Percentiles rank a stretch among this genome's conserved stretches.
phyloP scores from a whole-genome alignment of 257 asterid species.

The Penstemon barbatus region DNA sequence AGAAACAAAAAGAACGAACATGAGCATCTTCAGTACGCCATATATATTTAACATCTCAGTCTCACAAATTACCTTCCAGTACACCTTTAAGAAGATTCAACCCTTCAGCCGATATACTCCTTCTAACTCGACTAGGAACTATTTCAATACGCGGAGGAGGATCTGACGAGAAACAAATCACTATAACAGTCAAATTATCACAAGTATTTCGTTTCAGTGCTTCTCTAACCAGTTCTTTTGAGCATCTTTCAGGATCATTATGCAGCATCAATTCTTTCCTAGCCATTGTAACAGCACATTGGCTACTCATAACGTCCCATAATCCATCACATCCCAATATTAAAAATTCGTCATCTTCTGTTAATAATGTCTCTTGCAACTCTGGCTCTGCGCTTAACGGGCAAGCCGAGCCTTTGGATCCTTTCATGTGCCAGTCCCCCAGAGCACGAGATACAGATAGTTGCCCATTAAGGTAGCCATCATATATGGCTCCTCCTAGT shows the following conservation, averaged over 20 bases:
- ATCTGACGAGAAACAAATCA: conserved; percentile 80
- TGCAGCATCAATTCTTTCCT: conserved; percentile 87
- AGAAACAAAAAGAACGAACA: not conserved
- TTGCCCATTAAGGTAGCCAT: conserved; percentile 89
- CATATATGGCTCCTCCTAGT: conserved; percentile 85
- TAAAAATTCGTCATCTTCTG: conserved; percentile 87
- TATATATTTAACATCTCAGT: not conserved
- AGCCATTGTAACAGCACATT: conserved; percentile 80
- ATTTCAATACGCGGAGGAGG: conserved; percentile 81
- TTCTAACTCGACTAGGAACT: conserved; percentile 47
- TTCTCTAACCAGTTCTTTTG: conserved; percentile 78
- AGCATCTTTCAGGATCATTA: conserved; percentile 85
- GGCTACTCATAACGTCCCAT: conserved; percentile 98
- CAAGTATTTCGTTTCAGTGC: conserved; percentile 83
- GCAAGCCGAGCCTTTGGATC: conserved; percentile 66
- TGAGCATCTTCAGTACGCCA: too few species aligned
- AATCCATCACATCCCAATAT: conserved; percentile 92
- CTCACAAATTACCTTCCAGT: conserved; percentile 53
- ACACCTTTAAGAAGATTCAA: conserved; percentile 80
- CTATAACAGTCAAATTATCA: conserved; percentile 75
- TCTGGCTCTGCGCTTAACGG: conserved; percentile 92
- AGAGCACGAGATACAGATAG: conserved; percentile 87
- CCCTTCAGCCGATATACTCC: conserved; percentile 89
- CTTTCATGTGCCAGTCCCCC: conserved; percentile 99
- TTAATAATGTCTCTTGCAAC: conserved; percentile 59